Base-by-base conservation (phyloP, 2,329 filamentous ascomycete species). In the Aphanocladium album region DNA sequence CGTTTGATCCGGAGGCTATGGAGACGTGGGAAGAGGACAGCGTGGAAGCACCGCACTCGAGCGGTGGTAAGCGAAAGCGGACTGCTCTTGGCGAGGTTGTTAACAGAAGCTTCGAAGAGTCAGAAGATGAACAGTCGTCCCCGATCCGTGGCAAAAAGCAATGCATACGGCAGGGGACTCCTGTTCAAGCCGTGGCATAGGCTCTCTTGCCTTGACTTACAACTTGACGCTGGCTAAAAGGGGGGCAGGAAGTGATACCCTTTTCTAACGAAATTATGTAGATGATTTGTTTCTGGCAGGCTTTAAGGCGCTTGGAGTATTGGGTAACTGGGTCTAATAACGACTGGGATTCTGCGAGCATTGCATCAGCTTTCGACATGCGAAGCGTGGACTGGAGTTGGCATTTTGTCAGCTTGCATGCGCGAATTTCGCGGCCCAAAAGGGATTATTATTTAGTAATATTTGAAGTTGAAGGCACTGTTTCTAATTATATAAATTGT, bases 1-100 rank as follows among this genome's bases (percentile, higher is more conserved):
- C 62, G 2, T 73, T 77, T 53, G 72, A 79, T 55, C 61, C 67
- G 0, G 68, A 73, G 7, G 67, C 71, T 17, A 78, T 83, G 54
- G 77, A 81, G 60, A 79, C 76, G 1, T 82, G 77, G 73, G 75
- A 78, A 56, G 69, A 71, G 5, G 72, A 76, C 1, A 66, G 67
- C 21, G 60, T 60, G 69, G 41, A 69, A 72, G 33, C 67, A 62
- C 14, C 61, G 62, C 58, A 43, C 62, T 69, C 8, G 75, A 79
- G 64, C 70, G 73, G 52, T 68, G 60, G 63, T 45, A 75, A 74
- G 63, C 67, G 70, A 3, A 76, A 76, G 62, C 72, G 74, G 19
- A 69, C 72, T 23, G 69, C 71, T 4, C 66, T 77, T 3, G 66
- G 69, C 3, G 74, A 78, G 52, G 70, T 76, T 35, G 68, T 77